Base-by-base conservation (phyloP, 2,329 filamentous ascomycete genomes). In the Ceratocystis papillata region DNA sequence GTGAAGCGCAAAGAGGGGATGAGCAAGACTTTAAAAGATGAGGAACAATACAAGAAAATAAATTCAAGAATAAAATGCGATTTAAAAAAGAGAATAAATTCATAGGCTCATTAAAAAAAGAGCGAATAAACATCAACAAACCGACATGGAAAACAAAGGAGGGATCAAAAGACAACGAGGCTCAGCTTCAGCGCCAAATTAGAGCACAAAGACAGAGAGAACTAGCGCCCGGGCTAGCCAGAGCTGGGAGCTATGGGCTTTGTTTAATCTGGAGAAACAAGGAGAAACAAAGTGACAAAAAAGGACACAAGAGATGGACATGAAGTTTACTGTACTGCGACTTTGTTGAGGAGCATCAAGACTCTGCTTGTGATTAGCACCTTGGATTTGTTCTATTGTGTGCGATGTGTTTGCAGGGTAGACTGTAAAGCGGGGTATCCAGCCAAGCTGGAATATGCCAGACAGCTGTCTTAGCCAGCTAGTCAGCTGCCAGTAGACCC, bases 401-500 rank as follows among this genome's bases (percentile, higher is more conserved):
- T 15, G 5, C 25, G 20, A 7, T 28, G 50, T 55, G 50, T 55
- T 55, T 55, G 50, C 12, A 55, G 20, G 20, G 50, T 20, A 55
- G 50, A 55, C 50, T 20, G 25, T 55, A 55, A 55, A 55, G 50
- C 50, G 50, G 50, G 50, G 50, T 55, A 55, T 25, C 50, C 20
- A 55, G 48, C 15, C n/a, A 33, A 10, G n/a, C n/a, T 22, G 20
- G 6, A 53, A 22, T 22, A 22, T 17, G 7, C 1, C 20, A 15
- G 46, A 25, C 50, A 55, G 50, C 20, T 28, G 50, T 4, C 50
- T 30, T 1, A 4, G 2, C 22, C 2, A 5, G 5, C 7, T 17
- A 15, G 50, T 5, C 50, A 55, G 50, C 20, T 55, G 50, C 50
- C 50, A 28, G 20, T 15, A 28, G 12, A 15, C 50, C 3, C 20